Conservation (phyloP, 306 rosid species). For the Vigna nakashimae region DNA sequence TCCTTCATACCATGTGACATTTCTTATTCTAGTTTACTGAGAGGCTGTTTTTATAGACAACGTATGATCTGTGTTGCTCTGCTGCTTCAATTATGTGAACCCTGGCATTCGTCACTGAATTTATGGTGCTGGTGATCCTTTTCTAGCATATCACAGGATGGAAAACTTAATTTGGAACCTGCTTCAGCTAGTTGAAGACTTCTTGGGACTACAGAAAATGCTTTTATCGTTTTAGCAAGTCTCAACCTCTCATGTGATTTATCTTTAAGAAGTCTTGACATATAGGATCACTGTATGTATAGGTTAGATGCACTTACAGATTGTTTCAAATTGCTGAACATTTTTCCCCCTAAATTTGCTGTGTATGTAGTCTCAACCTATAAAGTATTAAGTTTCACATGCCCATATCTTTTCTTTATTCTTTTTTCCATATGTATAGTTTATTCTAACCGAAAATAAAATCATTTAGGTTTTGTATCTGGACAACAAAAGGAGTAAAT, state of each 20-base stretch:
- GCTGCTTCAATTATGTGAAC: constrained; percentile 33
- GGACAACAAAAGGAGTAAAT: neutral
- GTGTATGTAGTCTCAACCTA: neutral
- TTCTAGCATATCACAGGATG: constrained; percentile 22
- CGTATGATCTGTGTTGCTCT: constrained; percentile 32
- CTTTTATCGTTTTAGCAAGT: constrained; percentile 16
- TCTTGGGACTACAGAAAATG: constrained; percentile 36
- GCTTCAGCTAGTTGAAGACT: constrained; percentile 34
- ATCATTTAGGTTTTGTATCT: neutral
- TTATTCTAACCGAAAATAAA: neutral
- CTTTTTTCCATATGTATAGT: neutral
- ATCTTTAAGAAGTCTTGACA: constrained; percentile 34
- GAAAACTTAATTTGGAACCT: constrained; percentile 19
- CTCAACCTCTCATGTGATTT: constrained; percentile 28
- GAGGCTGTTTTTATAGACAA: constrained; percentile 37
- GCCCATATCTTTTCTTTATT: neutral
- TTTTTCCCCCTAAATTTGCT: neutral
- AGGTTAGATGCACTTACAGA: constrained; percentile 1
- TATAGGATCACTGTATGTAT: neutral
- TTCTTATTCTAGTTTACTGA: constrained; percentile 30
- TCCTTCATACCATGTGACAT: constrained; percentile 37
- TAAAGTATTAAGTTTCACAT: neutral
- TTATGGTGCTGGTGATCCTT: constrained; percentile 25
- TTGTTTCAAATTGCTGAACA: constrained; percentile 27
- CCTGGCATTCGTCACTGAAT: constrained; percentile 9